Evolutionary conservation across 192 early-diverging fungal species (phyloP).

Genomic region (Backusella luteola): DNA sequence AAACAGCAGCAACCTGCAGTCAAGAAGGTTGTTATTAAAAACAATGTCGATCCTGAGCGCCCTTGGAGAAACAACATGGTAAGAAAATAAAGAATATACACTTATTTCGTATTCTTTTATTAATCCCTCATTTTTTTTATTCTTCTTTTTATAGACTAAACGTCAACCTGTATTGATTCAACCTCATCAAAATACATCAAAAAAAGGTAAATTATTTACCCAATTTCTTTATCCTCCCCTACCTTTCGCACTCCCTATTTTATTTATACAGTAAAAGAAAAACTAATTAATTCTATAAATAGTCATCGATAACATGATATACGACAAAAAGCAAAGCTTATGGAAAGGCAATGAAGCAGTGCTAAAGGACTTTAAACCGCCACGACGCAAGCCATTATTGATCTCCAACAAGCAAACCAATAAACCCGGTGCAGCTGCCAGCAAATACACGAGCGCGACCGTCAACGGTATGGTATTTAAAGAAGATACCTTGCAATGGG

Average conservation of each 20-base stretch:
- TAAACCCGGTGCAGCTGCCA: not conserved
- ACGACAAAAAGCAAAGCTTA: not conserved
- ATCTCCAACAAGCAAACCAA: conserved; percentile 6
- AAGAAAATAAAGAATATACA: not conserved
- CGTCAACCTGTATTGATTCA: conserved; percentile 3
- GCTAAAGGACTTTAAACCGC: not conserved
- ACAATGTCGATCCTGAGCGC: not conserved
- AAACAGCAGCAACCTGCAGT: not conserved
- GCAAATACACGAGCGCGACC: not conserved
- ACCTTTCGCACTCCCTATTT: not conserved
- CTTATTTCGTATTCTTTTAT: not conserved
- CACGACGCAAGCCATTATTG: not conserved
- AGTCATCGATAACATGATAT: conserved; percentile 3
- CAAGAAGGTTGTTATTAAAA: not conserved
- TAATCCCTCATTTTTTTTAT: not conserved
- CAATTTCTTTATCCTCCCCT: not conserved
- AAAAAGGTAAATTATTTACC: not conserved
- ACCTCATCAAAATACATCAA: conserved; percentile 7
- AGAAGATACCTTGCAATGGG: not conserved
- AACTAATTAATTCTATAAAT: not conserved
- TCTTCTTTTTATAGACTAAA: conserved; percentile 7
- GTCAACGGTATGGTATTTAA: conserved; percentile 6
- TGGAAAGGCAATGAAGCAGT: conserved; percentile 14
- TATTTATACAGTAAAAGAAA: not conserved
- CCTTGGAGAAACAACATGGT: conserved; percentile 20